Base-by-base conservation (phyloP, 495 filamentous ascomycete genomes). In the Lasiosphaeria miniovina region DNA sequence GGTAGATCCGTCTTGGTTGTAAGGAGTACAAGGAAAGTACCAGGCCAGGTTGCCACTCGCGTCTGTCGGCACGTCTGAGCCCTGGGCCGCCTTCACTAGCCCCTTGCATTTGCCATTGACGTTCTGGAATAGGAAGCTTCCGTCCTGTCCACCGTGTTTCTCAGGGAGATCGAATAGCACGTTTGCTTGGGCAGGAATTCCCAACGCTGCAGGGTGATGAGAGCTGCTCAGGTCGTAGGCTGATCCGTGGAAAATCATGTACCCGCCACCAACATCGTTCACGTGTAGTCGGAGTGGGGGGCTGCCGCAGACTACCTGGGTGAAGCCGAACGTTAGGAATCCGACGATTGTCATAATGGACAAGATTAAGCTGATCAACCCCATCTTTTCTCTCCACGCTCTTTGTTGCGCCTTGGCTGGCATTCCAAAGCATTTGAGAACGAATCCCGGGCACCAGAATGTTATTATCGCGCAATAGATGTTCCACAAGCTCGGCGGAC, bases 371-470 rank as follows among this genome's bases (percentile, higher is more conserved):
- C 91, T 95, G 70, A 97, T 89, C 57, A 99, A 78, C 6, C 95
- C 95, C 81, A 99, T 96, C 82, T 99, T 99, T 72, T 99, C 95
- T 58, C 95, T 86, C 95, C 95, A 99, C 15, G 95, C 95, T 63
- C 90, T 84, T 61, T 93, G 90, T 71, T 97, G 91, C 15, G 85
- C 90, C 73, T 89, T 94, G 50, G 88, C 76, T n/a, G 88, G 84
- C 80, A 90, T 96, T 40, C 92, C 93, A 66, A 90, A 90, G 70
- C 92, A 96, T 54, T 77, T 81, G 43, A 99, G 75, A 14, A 96
- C 72, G 55, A 90, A 88, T 66, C 92, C 90, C 0, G 95, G 95
- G 58, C 88, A 89, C 91, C 95, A 96, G 65, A 96, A 98, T 2
- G 94, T 99, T 59, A 99, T 72, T 50, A 96, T 79, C 9, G 86